Percentiles rank a stretch among this genome's conserved stretches.
Conservation (phyloP, 2,329 filamentous ascomycete genomes). For the Emmonsiellopsis sp. region DNA sequence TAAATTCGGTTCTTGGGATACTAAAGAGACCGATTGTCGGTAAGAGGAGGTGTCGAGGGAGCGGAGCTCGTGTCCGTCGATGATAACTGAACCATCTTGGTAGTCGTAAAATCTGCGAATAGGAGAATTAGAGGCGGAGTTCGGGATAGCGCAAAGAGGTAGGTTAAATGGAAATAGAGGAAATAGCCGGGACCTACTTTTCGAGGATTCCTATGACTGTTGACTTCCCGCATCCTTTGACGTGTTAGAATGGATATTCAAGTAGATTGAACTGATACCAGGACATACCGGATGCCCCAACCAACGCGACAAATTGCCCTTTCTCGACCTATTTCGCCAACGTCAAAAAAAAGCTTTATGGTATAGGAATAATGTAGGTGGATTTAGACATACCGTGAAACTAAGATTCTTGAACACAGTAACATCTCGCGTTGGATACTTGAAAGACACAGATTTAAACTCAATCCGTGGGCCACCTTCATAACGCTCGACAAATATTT, state of each 20-base stretch:
- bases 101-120: slow-evolving; percentile 12
- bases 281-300: slow-evolving; percentile 33
- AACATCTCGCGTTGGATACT: slow-evolving; percentile 24
- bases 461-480: slow-evolving; percentile 21
- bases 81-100: slow-evolving; percentile 25
- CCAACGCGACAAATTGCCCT: slow-evolving; percentile 37
- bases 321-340: slow-evolving; percentile 18
- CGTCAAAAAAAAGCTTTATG: not conserved
- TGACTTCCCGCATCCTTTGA: slow-evolving; percentile 35
- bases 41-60: slow-evolving; percentile 21
- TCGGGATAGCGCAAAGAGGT: not conserved
- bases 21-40: slow-evolving; percentile 23
- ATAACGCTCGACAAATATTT: not conserved
- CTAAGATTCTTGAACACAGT: slow-evolving; percentile 23
- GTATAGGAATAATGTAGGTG: not conserved
- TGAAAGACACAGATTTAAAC: slow-evolving; percentile 25
- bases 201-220: slow-evolving; percentile 38
- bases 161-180: not conserved
- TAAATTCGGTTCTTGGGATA: slow-evolving; percentile 36
- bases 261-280: not conserved
- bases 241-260: not conserved
- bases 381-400: slow-evolving; percentile 13
- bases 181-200: slow-evolving; percentile 13
- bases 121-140: not conserved
- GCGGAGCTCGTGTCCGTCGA: slow-evolving; percentile 24